phyloP scores from a whole-genome alignment of 768 basidiomycete species.

The Pulveroboletus sp. region DNA sequence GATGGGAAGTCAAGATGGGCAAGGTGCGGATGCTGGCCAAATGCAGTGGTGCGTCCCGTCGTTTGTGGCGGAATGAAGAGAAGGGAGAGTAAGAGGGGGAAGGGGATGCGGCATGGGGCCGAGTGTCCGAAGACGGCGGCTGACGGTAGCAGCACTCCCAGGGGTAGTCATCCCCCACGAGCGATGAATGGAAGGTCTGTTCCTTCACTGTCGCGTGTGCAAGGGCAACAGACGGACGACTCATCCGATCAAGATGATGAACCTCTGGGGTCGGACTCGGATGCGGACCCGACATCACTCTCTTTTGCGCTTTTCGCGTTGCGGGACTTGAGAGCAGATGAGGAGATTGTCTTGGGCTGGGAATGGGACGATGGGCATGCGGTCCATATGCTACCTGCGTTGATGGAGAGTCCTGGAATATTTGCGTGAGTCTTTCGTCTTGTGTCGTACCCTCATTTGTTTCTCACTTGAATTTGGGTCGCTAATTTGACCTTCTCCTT shows the following conservation, averaged over 20 bases:
- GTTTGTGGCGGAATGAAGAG: constrained; percentile 30
- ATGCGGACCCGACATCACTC: constrained; percentile 37
- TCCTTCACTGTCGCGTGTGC: constrained; percentile 9
- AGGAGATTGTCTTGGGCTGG: constrained; percentile 90
- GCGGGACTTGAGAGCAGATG: constrained; percentile 65
- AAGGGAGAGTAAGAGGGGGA: constrained; percentile 15
- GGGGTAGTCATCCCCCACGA: not conserved
- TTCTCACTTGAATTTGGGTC: not conserved
- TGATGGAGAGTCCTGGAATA: constrained; percentile 52
- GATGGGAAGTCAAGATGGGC: constrained; percentile 47
- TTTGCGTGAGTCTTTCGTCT: constrained; percentile 48
- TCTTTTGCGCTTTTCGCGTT: constrained; percentile 80
- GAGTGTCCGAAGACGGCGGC: constrained; percentile 12
- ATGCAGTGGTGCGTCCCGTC: constrained; percentile 42
- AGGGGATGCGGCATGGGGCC: constrained; percentile 13
- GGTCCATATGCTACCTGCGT: constrained; percentile 69
- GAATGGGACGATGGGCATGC: constrained; percentile 95
- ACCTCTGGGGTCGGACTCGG: constrained; percentile 13
- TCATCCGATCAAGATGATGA: constrained; percentile 18
- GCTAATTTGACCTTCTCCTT: constrained; percentile 7
- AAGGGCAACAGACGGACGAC: constrained; percentile 10
- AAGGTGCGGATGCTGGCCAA: constrained; percentile 52
- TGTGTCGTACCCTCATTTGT: not conserved
- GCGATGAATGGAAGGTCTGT: constrained; percentile 7
- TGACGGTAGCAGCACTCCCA: not conserved